Evolutionary conservation across 805 yeast genomes (phyloP).

Genomic region (Cyberlindnera xishuangbannaensis): DNA sequence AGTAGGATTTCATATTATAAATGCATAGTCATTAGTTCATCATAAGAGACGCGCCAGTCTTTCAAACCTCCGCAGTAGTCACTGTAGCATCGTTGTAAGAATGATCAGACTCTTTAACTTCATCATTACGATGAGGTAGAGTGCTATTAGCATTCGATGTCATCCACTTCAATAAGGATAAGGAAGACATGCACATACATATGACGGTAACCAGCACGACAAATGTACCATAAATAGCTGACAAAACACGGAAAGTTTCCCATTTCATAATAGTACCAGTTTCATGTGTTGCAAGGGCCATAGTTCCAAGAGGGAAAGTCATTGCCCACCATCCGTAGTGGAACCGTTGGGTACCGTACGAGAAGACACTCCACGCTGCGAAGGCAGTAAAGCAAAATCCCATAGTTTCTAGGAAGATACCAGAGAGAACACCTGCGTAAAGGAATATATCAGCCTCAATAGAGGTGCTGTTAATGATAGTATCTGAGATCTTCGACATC

Average conservation of each 20-base stretch:
- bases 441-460: slow-evolving; percentile 28
- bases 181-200: slow-evolving; percentile 7
- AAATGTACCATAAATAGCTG: slow-evolving; percentile 45
- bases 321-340: slow-evolving; percentile 69
- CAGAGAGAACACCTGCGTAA: slow-evolving; percentile 33
- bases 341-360: slow-evolving; percentile 34
- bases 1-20: too few relatives aligned
- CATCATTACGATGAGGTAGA: too few relatives aligned
- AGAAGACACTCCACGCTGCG: slow-evolving; percentile 31
- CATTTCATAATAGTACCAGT: slow-evolving; percentile 44
- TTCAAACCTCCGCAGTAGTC: too few relatives aligned
- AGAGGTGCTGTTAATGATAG: slow-evolving; percentile 6
- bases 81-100: too few relatives aligned
- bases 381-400: slow-evolving; percentile 54
- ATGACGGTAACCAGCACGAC: slow-evolving; percentile 5
- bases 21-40: too few relatives aligned
- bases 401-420: slow-evolving; percentile 42
- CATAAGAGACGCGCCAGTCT: too few relatives aligned
- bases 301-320: slow-evolving; percentile 88
- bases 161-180: too few relatives aligned
- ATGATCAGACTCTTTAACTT: too few relatives aligned
- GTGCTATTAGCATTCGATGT: too few relatives aligned
- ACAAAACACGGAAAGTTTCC: slow-evolving; percentile 54
- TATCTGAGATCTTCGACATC: slow-evolving; percentile 16
- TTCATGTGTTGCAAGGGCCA: slow-evolving; percentile 55